phyloP scores from a whole-genome alignment of 2,329 filamentous ascomycete species.

The Alternaria viburni region DNA sequence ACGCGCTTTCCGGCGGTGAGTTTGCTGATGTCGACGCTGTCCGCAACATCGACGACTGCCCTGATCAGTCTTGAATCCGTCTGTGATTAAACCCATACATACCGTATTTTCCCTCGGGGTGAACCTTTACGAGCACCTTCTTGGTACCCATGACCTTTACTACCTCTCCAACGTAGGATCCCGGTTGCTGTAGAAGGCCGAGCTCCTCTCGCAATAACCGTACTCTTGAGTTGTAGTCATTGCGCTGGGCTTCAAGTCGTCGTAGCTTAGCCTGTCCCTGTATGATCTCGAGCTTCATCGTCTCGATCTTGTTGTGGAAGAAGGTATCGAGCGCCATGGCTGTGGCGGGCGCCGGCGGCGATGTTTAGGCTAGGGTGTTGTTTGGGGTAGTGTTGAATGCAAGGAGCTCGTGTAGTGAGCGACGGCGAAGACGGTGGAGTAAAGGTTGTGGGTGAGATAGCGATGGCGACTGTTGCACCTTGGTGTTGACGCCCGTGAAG shows the following conservation, averaged over 20 bases:
- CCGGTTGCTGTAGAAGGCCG: constrained; percentile 92
- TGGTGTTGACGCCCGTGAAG: constrained; percentile 10
- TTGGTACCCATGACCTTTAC: constrained; percentile 99
- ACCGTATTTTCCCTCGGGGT: constrained; percentile 99
- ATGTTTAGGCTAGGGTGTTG: constrained; percentile 3
- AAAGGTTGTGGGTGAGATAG: background rate
- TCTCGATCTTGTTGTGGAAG: constrained; percentile 99
- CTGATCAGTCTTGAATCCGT: constrained; percentile 3
- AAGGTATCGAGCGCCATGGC: constrained; percentile 99
- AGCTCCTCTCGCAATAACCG: constrained; percentile 94
- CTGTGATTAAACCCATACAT: constrained; percentile 44
- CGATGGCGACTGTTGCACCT: constrained; percentile 5
- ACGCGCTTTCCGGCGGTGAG: constrained; percentile 98
- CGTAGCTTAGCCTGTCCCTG: constrained; percentile 95
- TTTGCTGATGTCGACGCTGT: constrained; percentile 92
- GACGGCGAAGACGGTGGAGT: background rate
- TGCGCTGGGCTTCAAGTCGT: constrained; percentile 94
- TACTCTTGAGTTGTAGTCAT: constrained; percentile 99
- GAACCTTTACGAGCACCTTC: constrained; percentile 98
- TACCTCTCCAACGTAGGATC: constrained; percentile 98
- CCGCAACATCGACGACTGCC: constrained; percentile 91
- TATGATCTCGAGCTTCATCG: constrained; percentile 99
- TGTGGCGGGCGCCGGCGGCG: constrained; percentile 47
- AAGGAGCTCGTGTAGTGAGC: background rate
- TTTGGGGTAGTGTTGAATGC: background rate